Conservation (phyloP, 148 eudicot genomes). For the Linanthus parryae region DNA sequence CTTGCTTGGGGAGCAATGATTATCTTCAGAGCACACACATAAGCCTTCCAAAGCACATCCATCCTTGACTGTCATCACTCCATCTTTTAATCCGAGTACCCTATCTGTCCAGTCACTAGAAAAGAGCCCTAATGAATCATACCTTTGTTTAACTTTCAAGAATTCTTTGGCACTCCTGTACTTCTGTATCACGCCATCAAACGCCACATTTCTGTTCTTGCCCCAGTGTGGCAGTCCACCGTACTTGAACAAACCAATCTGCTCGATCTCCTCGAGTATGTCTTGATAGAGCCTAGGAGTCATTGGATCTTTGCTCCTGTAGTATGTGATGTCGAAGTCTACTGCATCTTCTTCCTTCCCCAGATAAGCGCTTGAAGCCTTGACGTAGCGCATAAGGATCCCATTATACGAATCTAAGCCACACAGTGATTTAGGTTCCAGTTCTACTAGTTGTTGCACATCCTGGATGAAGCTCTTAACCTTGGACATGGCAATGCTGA, state of each 20-base stretch:
- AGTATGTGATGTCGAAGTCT: slow-evolving; percentile 81
- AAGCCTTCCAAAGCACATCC: slow-evolving; percentile 89
- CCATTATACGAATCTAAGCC: slow-evolving; percentile 58
- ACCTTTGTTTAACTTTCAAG: slow-evolving; percentile 42
- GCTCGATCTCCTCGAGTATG: slow-evolving; percentile 70
- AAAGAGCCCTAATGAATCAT: slow-evolving; percentile 71
- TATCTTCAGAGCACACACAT: slow-evolving; percentile 61
- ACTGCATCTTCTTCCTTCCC: slow-evolving; percentile 67
- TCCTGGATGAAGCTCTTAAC: slow-evolving; percentile 59
- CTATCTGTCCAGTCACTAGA: slow-evolving; percentile 75
- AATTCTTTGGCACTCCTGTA: slow-evolving; percentile 37
- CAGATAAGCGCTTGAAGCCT: slow-evolving; percentile 65
- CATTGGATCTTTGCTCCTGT: slow-evolving; percentile 57
- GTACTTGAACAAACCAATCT: slow-evolving; percentile 71
- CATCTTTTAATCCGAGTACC: slow-evolving; percentile 48
- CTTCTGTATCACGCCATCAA: slow-evolving; percentile 48
- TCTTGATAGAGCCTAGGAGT: slow-evolving; percentile 43
- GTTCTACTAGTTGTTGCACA: slow-evolving; percentile 43
- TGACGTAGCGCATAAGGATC: slow-evolving; percentile 72
- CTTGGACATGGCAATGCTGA: slow-evolving; percentile 42
- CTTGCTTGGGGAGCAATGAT: slow-evolving; percentile 66
- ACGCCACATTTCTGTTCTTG: slow-evolving; percentile 67
- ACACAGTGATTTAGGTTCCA: slow-evolving; percentile 55
- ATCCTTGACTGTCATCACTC: slow-evolving; percentile 25
- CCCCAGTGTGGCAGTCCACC: slow-evolving; percentile 88